Evolutionary conservation across 2,329 filamentous ascomycete species (phyloP).

Genomic region (Laburnicola sp.): DNA sequence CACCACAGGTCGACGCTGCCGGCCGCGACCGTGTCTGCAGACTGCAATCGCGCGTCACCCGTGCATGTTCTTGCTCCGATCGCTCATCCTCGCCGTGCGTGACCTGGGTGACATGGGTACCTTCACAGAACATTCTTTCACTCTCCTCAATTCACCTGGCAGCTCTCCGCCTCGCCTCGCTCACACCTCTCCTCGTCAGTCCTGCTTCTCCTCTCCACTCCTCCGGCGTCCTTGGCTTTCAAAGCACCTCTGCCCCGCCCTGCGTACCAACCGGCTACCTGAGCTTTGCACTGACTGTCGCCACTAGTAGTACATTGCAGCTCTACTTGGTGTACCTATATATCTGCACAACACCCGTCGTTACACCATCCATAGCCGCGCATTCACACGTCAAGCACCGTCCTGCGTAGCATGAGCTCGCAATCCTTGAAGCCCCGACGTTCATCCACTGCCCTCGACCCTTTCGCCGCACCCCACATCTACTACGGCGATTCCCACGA

Average conservation of each 20-base stretch:
- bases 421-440: conserved; percentile 44
- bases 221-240: not conserved
- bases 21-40: not conserved
- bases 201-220: not conserved
- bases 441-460: conserved; percentile 54
- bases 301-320: conserved; percentile 9
- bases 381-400: conserved; percentile 18
- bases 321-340: conserved; percentile 13
- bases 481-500: conserved; percentile 61
- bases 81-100: conserved; percentile 4
- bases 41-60: not conserved
- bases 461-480: conserved; percentile 60
- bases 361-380: conserved; percentile 10
- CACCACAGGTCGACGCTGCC: conserved; percentile 7
- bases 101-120: not conserved
- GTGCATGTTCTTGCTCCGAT: not conserved
- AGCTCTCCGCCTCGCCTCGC: not conserved
- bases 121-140: not conserved
- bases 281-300: conserved; percentile 2
- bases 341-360: conserved; percentile 3
- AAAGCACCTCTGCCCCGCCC: conserved; percentile 10
- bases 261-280: not conserved
- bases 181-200: not conserved
- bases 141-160: not conserved
- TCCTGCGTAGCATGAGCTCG: conserved; percentile 47